Evolutionary conservation across 306 rosid genomes (phyloP), one percentile per base, ranked within the genome.

Genomic region (Prunus davidiana): DNA sequence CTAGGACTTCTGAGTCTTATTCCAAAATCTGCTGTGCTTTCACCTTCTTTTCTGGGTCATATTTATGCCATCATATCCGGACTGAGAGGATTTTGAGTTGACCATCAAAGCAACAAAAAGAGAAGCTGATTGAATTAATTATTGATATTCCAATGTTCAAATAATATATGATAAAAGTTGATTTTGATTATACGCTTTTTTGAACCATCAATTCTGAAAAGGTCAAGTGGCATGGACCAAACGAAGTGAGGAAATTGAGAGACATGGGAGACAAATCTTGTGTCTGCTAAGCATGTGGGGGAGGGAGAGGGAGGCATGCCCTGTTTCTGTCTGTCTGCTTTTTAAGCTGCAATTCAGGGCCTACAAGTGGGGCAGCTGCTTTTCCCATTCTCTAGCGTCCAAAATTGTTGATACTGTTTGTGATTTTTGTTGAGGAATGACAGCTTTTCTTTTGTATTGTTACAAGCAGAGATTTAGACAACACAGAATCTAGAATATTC

Each of bases 281-380:
- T 82, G 85, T 87, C 88, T 75, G 72, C 24, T 67, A 30, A 80
- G 84, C 85, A 85, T 85, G 87, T 85, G 86, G 88, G 82, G 72
- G 52, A 57, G 32, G 72, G 73, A n/a, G 58, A 43, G 76, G 74
- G 75, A 65, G 74, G 75, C 90, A 89, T 85, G 92, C 83, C 86
- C 81, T 82, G 82, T 85, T 84, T 80, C 68, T 13, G 57, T 55
- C 34, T 87, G 84, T 79, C 87, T 80, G 80, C 84, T 69, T 73
- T 67, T 80, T 73, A 67, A 43, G 47, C 67, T 83, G 85, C 85
- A 83, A 64, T 65, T 13, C 46, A 51, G 82, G 78, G 24, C 88
- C 89, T 46, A 34, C 83, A 55, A 51, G 73, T 64, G 67, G 41
- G 66, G 30, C 70, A 14, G 65, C 79, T 68, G 52, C 67, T 50